Evolutionary conservation across 352 stramenopile genomes (phyloP).

Genomic region (Aphanomyces astaci): DNA sequence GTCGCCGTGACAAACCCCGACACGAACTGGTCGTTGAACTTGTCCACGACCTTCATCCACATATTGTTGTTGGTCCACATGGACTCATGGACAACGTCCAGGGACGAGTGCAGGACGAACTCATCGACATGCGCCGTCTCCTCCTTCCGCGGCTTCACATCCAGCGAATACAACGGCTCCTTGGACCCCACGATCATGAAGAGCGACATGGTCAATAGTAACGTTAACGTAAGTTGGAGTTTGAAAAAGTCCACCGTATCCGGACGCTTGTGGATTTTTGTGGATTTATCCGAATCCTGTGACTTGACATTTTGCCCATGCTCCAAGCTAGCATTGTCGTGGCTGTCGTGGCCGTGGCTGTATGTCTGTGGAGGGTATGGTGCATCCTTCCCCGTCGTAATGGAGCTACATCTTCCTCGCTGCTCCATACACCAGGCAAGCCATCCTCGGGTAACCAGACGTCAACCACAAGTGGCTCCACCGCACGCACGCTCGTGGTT

Average conservation of each 20-base stretch:
- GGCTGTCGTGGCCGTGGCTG: neutral
- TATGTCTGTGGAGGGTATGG: slow-evolving; percentile 13
- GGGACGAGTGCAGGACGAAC: slow-evolving; percentile 96
- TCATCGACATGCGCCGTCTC: slow-evolving; percentile 92
- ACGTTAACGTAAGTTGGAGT: neutral
- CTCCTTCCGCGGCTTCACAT: slow-evolving; percentile 71
- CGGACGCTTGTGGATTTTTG: too few relatives aligned
- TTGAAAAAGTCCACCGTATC: too few relatives aligned
- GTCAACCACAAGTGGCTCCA: neutral
- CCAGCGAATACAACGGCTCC: slow-evolving; percentile 82
- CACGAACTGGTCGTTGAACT: slow-evolving; percentile 97
- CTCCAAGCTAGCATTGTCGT: neutral
- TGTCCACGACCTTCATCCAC: slow-evolving; percentile 88
- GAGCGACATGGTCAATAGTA: slow-evolving; percentile 59
- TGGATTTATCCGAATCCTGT: too few relatives aligned
- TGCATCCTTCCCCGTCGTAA: slow-evolving; percentile 14
- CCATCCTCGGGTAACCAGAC: neutral
- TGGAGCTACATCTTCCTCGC: neutral
- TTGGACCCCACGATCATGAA: slow-evolving; percentile 81
- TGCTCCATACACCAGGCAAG: neutral
- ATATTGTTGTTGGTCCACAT: slow-evolving; percentile 92
- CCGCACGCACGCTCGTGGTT: slow-evolving; percentile 63
- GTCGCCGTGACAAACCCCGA: slow-evolving; percentile 94
- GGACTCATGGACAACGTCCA: slow-evolving; percentile 95
- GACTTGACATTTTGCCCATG: neutral